A percentile compares a stretch with the other conserved stretches of the same genome.
phyloP scores from a whole-genome alignment of 2,329 filamentous ascomycete genomes.

The Penicillium sp. region DNA sequence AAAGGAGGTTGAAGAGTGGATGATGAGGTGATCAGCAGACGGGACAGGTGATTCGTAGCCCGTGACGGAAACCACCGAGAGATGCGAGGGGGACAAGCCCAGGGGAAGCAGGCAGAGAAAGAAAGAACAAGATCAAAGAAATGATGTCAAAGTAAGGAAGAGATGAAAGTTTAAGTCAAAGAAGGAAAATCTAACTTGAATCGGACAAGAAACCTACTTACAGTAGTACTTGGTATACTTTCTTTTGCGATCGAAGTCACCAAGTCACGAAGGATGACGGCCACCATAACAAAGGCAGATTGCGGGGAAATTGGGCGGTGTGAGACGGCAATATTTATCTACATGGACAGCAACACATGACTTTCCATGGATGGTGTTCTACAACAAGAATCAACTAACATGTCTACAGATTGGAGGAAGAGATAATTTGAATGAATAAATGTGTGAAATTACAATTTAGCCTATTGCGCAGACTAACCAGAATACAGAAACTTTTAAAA shows the following conservation, averaged over 20 bases:
- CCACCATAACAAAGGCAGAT: neutral
- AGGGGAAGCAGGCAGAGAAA: neutral
- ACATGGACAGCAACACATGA: too few relatives aligned
- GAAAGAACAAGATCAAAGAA: neutral
- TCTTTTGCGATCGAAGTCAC: neutral
- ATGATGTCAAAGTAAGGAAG: neutral
- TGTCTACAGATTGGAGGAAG: too few relatives aligned
- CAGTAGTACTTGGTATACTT: neutral
- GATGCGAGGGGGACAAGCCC: slow-evolving; percentile 12
- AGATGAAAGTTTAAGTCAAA: neutral
- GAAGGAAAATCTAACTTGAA: slow-evolving; percentile 2
- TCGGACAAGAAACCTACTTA: slow-evolving; percentile 1
- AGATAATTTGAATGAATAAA: neutral
- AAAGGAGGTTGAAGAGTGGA: slow-evolving; percentile 11
- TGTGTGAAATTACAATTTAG: slow-evolving; percentile 30
- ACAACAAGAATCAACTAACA: too few relatives aligned
- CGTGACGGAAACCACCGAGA: slow-evolving; percentile 26
- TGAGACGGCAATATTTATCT: slow-evolving; percentile 14
- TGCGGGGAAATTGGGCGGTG: slow-evolving; percentile 16
- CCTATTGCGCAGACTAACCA: slow-evolving; percentile 19
- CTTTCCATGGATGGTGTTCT: too few relatives aligned
- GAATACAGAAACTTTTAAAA: slow-evolving; percentile 32
- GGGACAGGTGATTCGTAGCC: slow-evolving; percentile 34
- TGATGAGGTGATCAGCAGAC: slow-evolving; percentile 37
- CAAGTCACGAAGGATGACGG: neutral